Percentiles rank a stretch among this genome's conserved stretches.
phyloP scores from a whole-genome alignment of 768 basidiomycete genomes.

The Trametes elegans region DNA sequence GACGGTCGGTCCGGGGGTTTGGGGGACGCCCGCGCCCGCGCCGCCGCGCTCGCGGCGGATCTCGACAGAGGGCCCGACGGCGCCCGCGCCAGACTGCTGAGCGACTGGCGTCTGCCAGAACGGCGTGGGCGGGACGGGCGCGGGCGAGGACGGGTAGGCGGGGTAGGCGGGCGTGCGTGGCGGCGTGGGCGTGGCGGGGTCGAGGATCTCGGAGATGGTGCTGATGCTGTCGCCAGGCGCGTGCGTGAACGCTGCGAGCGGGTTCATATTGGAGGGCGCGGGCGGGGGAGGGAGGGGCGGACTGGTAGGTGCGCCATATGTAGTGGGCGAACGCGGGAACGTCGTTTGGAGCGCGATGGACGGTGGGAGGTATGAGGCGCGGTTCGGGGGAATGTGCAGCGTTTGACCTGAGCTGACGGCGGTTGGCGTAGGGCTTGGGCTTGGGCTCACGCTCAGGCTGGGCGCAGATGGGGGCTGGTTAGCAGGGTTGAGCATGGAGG shows the following conservation, averaged over 20 bases:
- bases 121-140: slow-evolving; percentile 45
- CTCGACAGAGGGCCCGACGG: slow-evolving; percentile 60
- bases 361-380: slow-evolving; percentile 32
- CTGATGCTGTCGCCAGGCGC: slow-evolving; percentile 21
- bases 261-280: slow-evolving; percentile 32
- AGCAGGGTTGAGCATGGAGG: slow-evolving; percentile 31
- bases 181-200: slow-evolving; percentile 18
- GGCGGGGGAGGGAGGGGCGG: slow-evolving; percentile 30
- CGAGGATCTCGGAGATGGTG: slow-evolving; percentile 11
- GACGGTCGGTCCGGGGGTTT: slow-evolving; percentile 57
- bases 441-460: neutral
- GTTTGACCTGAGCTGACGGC: slow-evolving; percentile 11
- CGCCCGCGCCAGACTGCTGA: slow-evolving; percentile 43
- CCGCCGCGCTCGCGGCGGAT: slow-evolving; percentile 59
- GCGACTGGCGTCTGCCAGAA: slow-evolving; percentile 55
- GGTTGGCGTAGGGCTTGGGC: slow-evolving; percentile 18
- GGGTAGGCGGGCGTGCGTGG: slow-evolving; percentile 58
- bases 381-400: slow-evolving; percentile 5
- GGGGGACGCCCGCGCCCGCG: slow-evolving; percentile 39
- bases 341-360: slow-evolving; percentile 36
- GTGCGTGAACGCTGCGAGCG: slow-evolving; percentile 3
- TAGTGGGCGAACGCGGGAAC: slow-evolving; percentile 47
- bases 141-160: slow-evolving; percentile 64
- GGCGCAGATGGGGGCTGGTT: slow-evolving; percentile 23
- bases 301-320: slow-evolving; percentile 41